Percentiles rank a stretch among this genome's conserved stretches.
phyloP scores from a whole-genome alignment of 495 filamentous ascomycete genomes.

The Lasiosphaeria ovina region DNA sequence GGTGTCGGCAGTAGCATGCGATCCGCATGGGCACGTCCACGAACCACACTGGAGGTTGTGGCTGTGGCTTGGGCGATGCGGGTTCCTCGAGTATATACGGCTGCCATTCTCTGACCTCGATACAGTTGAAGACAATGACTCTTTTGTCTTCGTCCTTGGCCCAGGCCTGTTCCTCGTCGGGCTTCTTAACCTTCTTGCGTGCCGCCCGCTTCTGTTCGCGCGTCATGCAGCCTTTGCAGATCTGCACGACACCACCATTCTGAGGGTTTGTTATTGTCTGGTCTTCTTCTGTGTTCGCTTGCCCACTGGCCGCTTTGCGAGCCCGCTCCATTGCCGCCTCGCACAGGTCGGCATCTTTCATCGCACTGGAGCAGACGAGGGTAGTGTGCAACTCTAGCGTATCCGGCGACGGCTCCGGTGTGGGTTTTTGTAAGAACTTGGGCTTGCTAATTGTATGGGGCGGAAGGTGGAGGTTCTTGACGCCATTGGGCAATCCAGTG shows the following conservation, averaged over 20 bases:
- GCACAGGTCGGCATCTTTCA: slow-evolving; percentile 65
- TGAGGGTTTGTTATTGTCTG: slow-evolving; percentile 50
- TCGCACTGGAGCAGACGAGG: slow-evolving; percentile 90
- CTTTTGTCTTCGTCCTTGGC: slow-evolving; percentile 70
- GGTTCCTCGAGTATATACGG: slow-evolving; percentile 46
- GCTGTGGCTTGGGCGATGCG: slow-evolving; percentile 44
- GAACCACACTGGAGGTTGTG: slow-evolving; percentile 31
- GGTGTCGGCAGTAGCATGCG: slow-evolving; percentile 93
- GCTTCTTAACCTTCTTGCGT: slow-evolving; percentile 85
- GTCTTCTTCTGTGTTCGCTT: slow-evolving; percentile 51
- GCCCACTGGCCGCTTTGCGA: slow-evolving; percentile 25
- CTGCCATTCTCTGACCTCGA: slow-evolving; percentile 86
- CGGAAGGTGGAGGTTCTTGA: slow-evolving; percentile 79
- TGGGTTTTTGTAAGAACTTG: slow-evolving; percentile 73
- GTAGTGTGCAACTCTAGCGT: slow-evolving; percentile 77
- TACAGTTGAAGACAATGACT: slow-evolving; percentile 89
- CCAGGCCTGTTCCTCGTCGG: slow-evolving; percentile 81
- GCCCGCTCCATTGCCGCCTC: slow-evolving; percentile 68
- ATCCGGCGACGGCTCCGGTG: slow-evolving; percentile 58
- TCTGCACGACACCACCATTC: slow-evolving; percentile 84
- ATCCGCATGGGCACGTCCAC: slow-evolving; percentile 91
- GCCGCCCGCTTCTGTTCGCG: slow-evolving; percentile 84
- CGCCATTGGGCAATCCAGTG: slow-evolving; percentile 65
- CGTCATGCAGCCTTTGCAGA: slow-evolving; percentile 78
- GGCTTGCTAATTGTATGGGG: slow-evolving; percentile 87